phyloP scores from a whole-genome alignment of 2,329 filamentous ascomycete genomes.

The Coniochaeta prunicola region DNA sequence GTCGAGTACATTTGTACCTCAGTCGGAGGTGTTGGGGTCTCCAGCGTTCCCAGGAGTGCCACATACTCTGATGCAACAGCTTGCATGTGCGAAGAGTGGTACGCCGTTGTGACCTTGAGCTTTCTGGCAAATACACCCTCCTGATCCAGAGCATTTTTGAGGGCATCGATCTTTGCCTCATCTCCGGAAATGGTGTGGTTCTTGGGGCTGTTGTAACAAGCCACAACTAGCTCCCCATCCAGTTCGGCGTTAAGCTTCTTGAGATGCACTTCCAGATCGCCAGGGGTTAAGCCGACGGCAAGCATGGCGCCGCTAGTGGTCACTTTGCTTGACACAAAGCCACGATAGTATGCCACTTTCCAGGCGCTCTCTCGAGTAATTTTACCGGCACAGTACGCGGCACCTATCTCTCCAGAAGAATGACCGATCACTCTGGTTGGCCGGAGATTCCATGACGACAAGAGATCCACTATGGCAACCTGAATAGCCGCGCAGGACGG shows the following conservation, averaged over 20 bases:
- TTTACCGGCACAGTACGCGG: slow-evolving; percentile 29
- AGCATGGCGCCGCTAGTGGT: slow-evolving; percentile 13
- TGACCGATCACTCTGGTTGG: slow-evolving; percentile 31
- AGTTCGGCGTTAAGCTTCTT: slow-evolving; percentile 4
- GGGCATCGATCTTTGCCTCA: slow-evolving; percentile 9
- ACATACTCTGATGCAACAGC: slow-evolving; percentile 12
- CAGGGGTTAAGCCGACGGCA: slow-evolving; percentile 13
- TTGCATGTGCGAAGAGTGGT: slow-evolving; percentile 25
- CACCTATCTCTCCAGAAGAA: slow-evolving; percentile 34
- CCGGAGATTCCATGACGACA: slow-evolving; percentile 21
- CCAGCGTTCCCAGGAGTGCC: neutral
- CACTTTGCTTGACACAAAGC: slow-evolving; percentile 19
- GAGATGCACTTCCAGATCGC: slow-evolving; percentile 7
- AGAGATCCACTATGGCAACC: slow-evolving; percentile 29
- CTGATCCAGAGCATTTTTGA: slow-evolving; percentile 10
- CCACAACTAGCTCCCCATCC: slow-evolving; percentile 8
- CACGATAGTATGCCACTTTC: slow-evolving; percentile 28
- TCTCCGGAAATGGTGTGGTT: slow-evolving; percentile 20
- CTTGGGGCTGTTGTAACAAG: slow-evolving; percentile 14
- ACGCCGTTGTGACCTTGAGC: slow-evolving; percentile 24
- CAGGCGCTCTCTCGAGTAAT: slow-evolving; percentile 27
- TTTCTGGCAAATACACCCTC: slow-evolving; percentile 14
- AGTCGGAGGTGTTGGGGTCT: neutral
- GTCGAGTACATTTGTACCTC: slow-evolving; percentile 15
- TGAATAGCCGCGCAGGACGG: slow-evolving; percentile 27